Base-by-base conservation (phyloP, 1,284 basidiomycete species). In the Thelephora terrestris region DNA sequence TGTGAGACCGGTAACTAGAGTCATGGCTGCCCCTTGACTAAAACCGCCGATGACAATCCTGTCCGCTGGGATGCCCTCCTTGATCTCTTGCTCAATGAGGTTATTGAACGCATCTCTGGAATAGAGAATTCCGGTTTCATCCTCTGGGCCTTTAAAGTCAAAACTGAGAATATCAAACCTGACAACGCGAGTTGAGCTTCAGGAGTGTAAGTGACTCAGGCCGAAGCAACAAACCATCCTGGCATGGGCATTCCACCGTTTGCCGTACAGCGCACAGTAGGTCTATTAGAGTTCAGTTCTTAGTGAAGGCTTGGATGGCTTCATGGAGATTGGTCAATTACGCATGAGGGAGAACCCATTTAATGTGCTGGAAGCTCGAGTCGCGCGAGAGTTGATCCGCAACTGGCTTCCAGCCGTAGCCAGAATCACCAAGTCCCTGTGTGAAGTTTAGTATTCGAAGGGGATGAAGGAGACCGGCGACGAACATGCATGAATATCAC, bases 401-500 rank as follows among this genome's bases (percentile, higher is more conserved):
- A 38, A 92, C 79, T 16, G 83, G 83, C 53, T 80, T 69, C 86
- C 86, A 90, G 32, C 88, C 87, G 59, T 75, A 63, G 3, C 87
- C 87, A 38, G 75, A 72, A 57, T 88, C 86, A 10, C 86, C 86
- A 35, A 89, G 68, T 21, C 86, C 85, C 84, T 88, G 50, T 18
- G 48, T 16, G 25, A 23, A 39, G 12, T 3, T 40, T 40, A 7
- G 23, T 7, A 24, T n/a, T 27, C 36, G 38, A 18, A 21, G 16
- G 34, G 40, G 21, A 36, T 23, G 17, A 21, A 21, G 38, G 27
- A 9, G 10, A 38, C n/a, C 34, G 10, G 43, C 34, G 25, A 67
- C 81, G 57, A 62, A 91, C 87, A 73, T 95, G 92, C 34, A 90
- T 68, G 63, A 94, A 91, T 59, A 95, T 87, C 54, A 94, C 79